Percentiles rank a stretch among this genome's conserved stretches.
These are phyloP conservation scores for Nemania sp. DNA, from an alignment of 2,329 filamentous ascomycete genomes.

Conservation along the genomic window DNA sequence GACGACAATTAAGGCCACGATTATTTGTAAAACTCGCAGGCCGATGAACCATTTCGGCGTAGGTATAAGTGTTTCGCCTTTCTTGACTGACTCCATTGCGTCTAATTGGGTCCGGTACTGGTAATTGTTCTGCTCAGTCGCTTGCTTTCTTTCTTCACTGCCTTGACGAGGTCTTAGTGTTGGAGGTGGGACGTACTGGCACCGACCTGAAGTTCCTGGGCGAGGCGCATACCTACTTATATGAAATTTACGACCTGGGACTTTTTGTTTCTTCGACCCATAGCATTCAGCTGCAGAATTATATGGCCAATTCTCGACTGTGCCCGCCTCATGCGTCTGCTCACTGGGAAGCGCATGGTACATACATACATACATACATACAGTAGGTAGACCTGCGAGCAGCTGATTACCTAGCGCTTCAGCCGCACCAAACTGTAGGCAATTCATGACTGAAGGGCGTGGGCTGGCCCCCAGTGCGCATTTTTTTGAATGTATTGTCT, in stretches of 20 bases:
- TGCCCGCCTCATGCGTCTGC: slow-evolving; percentile 4
- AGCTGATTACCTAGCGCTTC: slow-evolving; percentile 24
- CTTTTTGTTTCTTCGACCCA: background rate
- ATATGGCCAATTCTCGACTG: background rate
- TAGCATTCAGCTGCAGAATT: background rate
- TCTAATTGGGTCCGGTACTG: background rate
- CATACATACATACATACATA: too few relatives aligned
- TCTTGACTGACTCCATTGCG: slow-evolving; percentile 31
- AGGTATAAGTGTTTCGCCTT: slow-evolving; percentile 41
- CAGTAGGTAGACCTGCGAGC: background rate
- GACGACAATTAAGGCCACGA: slow-evolving; percentile 49
- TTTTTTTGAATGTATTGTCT: background rate
- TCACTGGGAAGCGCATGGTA: background rate
- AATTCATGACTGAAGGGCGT: background rate
- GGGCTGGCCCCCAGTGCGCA: background rate
- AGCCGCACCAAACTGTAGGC: slow-evolving; percentile 20
- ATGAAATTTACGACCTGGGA: background rate
- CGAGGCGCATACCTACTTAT: slow-evolving; percentile 12
- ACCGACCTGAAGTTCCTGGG: background rate
- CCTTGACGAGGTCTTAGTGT: background rate
- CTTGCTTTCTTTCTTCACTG: background rate
- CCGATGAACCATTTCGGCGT: slow-evolving; percentile 50
- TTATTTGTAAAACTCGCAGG: slow-evolving; percentile 45
- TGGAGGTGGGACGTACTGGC: background rate
- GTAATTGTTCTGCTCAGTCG: background rate